These are phyloP conservation scores for Amesomyces nigricolor DNA, from an alignment of 2,329 filamentous ascomycete species.

Conservation along the genomic window DNA sequence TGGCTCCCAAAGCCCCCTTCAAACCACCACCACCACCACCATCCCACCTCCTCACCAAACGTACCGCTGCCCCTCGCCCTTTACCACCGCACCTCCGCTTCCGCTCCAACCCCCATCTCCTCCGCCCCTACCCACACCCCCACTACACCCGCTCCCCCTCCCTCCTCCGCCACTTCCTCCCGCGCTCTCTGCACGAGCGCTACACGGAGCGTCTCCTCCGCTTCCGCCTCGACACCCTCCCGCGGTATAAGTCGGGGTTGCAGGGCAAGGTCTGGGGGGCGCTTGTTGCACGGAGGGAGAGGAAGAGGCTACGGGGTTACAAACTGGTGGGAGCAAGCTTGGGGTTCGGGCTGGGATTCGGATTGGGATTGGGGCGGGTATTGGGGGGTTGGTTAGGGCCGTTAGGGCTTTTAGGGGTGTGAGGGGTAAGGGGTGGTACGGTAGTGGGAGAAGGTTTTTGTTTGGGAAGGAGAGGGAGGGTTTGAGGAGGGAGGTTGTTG, in stretches of 20 bases:
- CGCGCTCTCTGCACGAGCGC: constrained; percentile 53
- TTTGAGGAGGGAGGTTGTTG: no score
- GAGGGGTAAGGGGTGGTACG: no score
- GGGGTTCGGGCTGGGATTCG: constrained; percentile 23
- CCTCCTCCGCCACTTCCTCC: constrained; percentile 63
- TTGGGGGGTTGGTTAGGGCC: no score
- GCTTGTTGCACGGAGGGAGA: constrained; percentile 57
- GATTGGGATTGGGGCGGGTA: constrained; percentile 13
- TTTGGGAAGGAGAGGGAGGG: no score
- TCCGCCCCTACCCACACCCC: neutral
- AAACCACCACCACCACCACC: constrained; percentile 1
- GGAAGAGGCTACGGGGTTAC: constrained; percentile 28
- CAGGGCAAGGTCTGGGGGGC: constrained; percentile 75
- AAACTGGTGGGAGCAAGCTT: constrained; percentile 41
- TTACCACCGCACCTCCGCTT: constrained; percentile 36
- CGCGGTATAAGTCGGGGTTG: constrained; percentile 61
- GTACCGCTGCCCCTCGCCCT: constrained; percentile 37
- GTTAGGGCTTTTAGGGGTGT: no score
- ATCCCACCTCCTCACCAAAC: neutral
- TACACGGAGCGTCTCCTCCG: constrained; percentile 61
- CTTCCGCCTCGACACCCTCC: constrained; percentile 71
- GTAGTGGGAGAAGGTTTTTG: no score
- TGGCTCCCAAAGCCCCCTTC: no score
- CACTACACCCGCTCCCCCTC: constrained; percentile 39
- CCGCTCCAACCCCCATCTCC: constrained; percentile 18